phyloP scores from a whole-genome alignment of 768 basidiomycete genomes.

The Calocera viscosa region DNA sequence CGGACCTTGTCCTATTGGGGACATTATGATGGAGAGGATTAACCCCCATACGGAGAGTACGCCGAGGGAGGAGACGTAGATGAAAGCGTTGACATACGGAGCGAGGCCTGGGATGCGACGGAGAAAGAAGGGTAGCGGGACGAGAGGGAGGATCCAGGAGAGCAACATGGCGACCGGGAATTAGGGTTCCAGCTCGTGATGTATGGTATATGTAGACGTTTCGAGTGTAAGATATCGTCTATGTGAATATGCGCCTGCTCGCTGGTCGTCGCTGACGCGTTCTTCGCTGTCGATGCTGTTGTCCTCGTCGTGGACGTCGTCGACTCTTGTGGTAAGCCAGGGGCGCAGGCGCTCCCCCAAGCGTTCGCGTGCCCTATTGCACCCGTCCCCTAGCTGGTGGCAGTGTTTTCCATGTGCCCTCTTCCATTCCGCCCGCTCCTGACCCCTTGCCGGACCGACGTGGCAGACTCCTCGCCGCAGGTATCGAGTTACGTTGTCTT shows the following conservation, averaged over 20 bases:
- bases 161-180: not conserved
- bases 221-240: not conserved
- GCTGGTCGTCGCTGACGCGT: not conserved
- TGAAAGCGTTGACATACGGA: slow-evolving; percentile 50
- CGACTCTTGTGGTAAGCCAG: not conserved
- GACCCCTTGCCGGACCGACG: not conserved
- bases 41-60: slow-evolving; percentile 62
- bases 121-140: slow-evolving; percentile 46
- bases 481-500: not conserved
- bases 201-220: slow-evolving; percentile 2
- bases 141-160: slow-evolving; percentile 39
- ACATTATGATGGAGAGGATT: slow-evolving; percentile 51
- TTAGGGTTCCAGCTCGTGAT: slow-evolving; percentile 1
- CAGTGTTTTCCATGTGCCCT: not conserved
- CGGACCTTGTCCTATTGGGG: slow-evolving; percentile 52
- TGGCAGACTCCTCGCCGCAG: not conserved
- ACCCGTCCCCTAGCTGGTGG: not conserved
- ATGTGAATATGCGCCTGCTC: not conserved
- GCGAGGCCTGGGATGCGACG: slow-evolving; percentile 39
- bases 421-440: not conserved
- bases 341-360: not conserved
- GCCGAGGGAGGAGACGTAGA: slow-evolving; percentile 61
- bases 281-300: not conserved
- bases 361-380: not conserved
- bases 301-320: slow-evolving; percentile 6